Evolutionary conservation across 371 early-diverging fungal species (phyloP).

Genomic region (Nematocida ironsii): DNA sequence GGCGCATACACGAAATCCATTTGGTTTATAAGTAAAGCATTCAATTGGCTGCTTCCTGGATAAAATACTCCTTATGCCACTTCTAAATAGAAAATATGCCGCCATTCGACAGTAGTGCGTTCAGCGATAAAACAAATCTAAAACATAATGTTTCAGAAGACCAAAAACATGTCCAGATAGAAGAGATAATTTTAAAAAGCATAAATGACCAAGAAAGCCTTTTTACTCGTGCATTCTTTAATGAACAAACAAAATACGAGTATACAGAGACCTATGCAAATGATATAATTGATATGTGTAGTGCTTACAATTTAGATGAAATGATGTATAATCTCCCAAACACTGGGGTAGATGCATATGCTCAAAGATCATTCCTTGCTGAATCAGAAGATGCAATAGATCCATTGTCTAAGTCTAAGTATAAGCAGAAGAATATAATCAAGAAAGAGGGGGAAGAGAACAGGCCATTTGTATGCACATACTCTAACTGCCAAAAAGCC

Average conservation of each 20-base stretch:
- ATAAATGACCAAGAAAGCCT: conserved; percentile 57
- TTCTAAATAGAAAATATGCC: conserved; percentile 45
- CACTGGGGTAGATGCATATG: conserved; percentile 5
- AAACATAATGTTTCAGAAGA: conserved; percentile 39
- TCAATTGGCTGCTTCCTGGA: conserved; percentile 6
- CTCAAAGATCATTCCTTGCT: background rate
- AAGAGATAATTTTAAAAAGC: conserved; percentile 57
- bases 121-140: conserved; percentile 12
- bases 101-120: conserved; percentile 13
- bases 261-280: conserved; percentile 33
- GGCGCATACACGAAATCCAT: background rate
- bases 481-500: conserved; percentile 73
- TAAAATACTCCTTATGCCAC: conserved; percentile 40
- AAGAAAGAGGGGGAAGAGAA: conserved; percentile 47
- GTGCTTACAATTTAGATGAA: conserved; percentile 38
- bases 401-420: background rate
- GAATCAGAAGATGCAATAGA: no score
- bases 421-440: conserved; percentile 46
- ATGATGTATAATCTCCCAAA: conserved; percentile 15
- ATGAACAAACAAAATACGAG: background rate
- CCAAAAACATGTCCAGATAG: conserved; percentile 17
- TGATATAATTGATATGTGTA: conserved; percentile 56
- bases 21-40: background rate
- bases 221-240: conserved; percentile 37
- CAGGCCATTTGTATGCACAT: conserved; percentile 71